Conservation (phyloP, 73 alveolate genomes). For the Blepharisma japonicum region DNA sequence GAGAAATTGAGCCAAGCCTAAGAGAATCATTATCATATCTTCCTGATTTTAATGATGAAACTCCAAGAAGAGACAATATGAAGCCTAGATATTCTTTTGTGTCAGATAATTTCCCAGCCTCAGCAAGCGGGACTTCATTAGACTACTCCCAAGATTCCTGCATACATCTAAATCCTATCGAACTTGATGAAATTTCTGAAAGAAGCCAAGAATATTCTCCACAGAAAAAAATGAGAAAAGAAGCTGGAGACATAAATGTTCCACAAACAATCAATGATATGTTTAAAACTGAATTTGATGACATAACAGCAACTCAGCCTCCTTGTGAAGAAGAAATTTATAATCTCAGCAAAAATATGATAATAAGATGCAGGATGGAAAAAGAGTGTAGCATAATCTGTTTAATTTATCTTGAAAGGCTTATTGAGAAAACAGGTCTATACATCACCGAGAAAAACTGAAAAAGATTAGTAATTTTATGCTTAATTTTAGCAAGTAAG, state of each 20-base stretch:
- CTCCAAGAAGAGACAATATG: too few species aligned
- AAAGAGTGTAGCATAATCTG: conserved; percentile 89
- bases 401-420: conserved; percentile 87
- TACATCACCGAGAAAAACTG: conserved; percentile 89
- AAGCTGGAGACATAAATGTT: neutral
- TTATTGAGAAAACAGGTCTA: conserved; percentile 81
- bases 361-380: conserved; percentile 90
- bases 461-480: conserved; percentile 80
- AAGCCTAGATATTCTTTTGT: too few species aligned
- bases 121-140: too few species aligned
- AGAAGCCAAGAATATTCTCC: neutral
- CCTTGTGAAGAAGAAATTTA: conserved; percentile 73
- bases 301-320: neutral
- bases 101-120: too few species aligned
- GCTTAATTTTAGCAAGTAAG: conserved; percentile 85
- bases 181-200: too few species aligned
- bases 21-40: neutral
- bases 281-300: neutral
- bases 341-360: conserved; percentile 90
- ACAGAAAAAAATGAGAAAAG: neutral
- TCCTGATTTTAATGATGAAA: neutral
- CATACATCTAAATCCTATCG: too few species aligned
- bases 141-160: too few species aligned
- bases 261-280: neutral
- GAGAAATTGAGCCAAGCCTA: neutral